Percentiles rank a stretch among this genome's conserved stretches.
Conservation (phyloP, 306 rosid species). For the Dicorynia guianensis region DNA sequence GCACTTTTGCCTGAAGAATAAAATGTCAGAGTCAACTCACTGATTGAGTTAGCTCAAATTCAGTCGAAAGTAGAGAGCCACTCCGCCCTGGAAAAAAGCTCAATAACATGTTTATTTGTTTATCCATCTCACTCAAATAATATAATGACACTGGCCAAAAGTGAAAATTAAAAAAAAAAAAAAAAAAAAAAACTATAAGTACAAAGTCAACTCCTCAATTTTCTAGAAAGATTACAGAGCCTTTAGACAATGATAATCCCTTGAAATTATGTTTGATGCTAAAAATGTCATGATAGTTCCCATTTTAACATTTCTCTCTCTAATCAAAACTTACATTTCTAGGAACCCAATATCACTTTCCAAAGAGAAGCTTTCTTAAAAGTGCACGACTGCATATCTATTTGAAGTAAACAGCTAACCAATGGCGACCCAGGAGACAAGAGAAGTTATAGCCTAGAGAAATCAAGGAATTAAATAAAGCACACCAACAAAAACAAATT, state of each 20-base stretch:
- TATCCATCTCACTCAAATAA: constrained; percentile 32
- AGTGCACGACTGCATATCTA: background rate
- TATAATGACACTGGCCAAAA: background rate
- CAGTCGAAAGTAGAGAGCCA: constrained; percentile 21
- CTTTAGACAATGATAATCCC: constrained; percentile 19
- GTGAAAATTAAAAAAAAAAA: too few relatives aligned
- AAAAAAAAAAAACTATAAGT: too few relatives aligned
- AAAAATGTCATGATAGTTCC: background rate
- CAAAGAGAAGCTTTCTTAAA: constrained; percentile 6
- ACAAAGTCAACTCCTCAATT: constrained; percentile 32
- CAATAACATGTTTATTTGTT: constrained; percentile 21
- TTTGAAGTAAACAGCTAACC: background rate
- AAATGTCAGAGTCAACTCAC: constrained; percentile 33
- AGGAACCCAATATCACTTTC: constrained; percentile 34
- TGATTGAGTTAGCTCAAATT: constrained; percentile 7
- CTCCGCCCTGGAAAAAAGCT: background rate
- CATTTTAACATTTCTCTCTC: constrained; percentile 4
- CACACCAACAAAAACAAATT: constrained; percentile 35
- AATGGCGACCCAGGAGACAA: constrained; percentile 13
- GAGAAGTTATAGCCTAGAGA: background rate
- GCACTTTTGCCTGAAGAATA: constrained; percentile 14
- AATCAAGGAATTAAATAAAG: constrained; percentile 21
- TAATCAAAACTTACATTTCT: constrained; percentile 16
- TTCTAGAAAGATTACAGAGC: background rate
- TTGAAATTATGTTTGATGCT: background rate